Evolutionary conservation across 75 land plant genomes (phyloP).

Genomic region (Isoetes taiwanensis): DNA sequence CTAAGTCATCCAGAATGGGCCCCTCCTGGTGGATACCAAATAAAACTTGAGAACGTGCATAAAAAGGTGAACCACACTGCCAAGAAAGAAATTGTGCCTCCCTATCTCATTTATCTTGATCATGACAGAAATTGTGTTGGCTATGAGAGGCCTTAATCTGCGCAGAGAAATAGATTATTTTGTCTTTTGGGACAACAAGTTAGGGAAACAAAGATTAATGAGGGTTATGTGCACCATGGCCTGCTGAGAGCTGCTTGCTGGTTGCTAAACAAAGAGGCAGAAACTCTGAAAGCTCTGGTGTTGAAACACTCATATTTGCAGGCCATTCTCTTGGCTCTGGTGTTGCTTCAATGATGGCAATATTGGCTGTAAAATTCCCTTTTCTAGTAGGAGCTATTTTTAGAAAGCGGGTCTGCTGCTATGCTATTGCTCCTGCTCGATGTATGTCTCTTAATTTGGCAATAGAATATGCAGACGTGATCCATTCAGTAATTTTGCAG

Average conservation of each 20-base stretch:
- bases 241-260: not conserved
- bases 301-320: not conserved
- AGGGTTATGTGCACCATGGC: conserved; percentile 6
- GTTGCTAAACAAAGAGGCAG: not conserved
- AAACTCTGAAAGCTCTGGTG: not conserved
- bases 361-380: not conserved
- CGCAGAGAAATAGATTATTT: not conserved
- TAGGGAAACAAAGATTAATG: not conserved
- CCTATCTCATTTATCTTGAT: not conserved
- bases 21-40: not conserved
- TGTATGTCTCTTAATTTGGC: not conserved
- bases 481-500: conserved; percentile 3
- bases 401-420: not conserved
- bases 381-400: not conserved
- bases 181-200: not conserved
- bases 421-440: conserved; percentile 6
- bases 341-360: not conserved
- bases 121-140: not conserved
- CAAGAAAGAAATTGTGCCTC: not conserved
- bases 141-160: conserved; percentile 3
- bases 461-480: not conserved
- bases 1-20: not conserved
- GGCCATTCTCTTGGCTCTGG: conserved; percentile 4
- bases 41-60: not conserved
- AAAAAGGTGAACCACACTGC: not conserved